phyloP scores from a whole-genome alignment of 2,329 filamentous ascomycete genomes.

The Anthostomella pinea region DNA sequence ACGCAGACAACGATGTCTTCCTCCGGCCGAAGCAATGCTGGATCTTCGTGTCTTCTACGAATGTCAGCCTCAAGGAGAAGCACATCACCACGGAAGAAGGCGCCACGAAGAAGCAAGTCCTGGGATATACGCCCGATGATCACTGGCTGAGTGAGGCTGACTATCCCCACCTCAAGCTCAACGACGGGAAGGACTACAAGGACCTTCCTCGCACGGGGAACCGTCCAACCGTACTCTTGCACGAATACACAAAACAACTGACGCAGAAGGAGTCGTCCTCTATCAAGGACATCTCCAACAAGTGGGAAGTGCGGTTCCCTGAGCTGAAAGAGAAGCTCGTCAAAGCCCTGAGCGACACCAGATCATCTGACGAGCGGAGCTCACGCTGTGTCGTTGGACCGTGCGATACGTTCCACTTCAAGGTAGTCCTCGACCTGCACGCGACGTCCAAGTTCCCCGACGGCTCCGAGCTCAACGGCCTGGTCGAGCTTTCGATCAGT shows the following conservation, averaged over 20 bases:
- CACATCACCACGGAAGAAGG: slow-evolving; percentile 27
- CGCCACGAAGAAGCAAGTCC: slow-evolving; percentile 26
- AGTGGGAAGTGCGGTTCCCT: slow-evolving; percentile 59
- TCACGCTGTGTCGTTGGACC: slow-evolving; percentile 37
- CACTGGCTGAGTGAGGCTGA: slow-evolving; percentile 28
- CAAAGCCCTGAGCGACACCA: slow-evolving; percentile 45
- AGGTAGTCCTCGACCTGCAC: slow-evolving; percentile 58
- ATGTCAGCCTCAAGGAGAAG: slow-evolving; percentile 50
- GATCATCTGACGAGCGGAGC: slow-evolving; percentile 29
- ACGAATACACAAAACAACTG: slow-evolving; percentile 56
- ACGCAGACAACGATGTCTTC: slow-evolving; percentile 51
- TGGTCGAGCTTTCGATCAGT: slow-evolving; percentile 58
- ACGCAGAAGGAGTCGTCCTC: slow-evolving; percentile 56
- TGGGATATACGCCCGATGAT: slow-evolving; percentile 24
- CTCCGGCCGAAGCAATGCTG: slow-evolving; percentile 57
- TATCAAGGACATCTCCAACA: slow-evolving; percentile 48
- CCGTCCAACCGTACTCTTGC: slow-evolving; percentile 45
- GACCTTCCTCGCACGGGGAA: slow-evolving; percentile 50
- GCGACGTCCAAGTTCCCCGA: slow-evolving; percentile 55
- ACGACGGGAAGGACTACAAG: slow-evolving; percentile 47
- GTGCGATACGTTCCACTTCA: slow-evolving; percentile 61
- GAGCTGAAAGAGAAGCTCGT: slow-evolving; percentile 52
- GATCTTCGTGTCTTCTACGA: slow-evolving; percentile 55
- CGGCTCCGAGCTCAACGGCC: slow-evolving; percentile 58
- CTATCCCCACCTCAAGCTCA: slow-evolving; percentile 57